Evolutionary conservation across 2,329 filamentous ascomycete genomes (phyloP).

Genomic region (Rutstroemia sydowiana): DNA sequence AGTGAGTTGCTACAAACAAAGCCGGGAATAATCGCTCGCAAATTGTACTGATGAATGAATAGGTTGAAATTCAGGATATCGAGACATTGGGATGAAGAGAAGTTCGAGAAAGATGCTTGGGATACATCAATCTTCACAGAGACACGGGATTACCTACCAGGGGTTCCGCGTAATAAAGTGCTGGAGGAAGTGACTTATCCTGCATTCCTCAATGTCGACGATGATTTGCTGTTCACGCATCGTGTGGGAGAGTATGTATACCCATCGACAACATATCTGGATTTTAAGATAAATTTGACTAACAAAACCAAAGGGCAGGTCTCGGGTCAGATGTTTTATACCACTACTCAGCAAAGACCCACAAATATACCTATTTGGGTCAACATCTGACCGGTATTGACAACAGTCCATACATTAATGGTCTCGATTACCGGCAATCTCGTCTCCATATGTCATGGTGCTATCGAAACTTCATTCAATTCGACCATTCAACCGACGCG

Average conservation of each 20-base stretch:
- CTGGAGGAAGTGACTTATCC: constrained; percentile 24
- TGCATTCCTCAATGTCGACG: constrained; percentile 21
- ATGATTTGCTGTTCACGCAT: constrained; percentile 22
- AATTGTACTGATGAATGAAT: neutral
- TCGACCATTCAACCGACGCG: constrained; percentile 12
- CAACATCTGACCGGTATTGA: constrained; percentile 20
- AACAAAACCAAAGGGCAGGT: constrained; percentile 17
- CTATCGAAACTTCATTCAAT: constrained; percentile 21
- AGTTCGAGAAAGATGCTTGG: constrained; percentile 9
- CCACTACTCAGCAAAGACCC: constrained; percentile 17
- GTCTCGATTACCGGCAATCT: constrained; percentile 17
- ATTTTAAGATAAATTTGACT: neutral
- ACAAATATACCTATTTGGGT: constrained; percentile 20
- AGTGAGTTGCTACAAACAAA: constrained; percentile 12
- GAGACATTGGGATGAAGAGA: neutral
- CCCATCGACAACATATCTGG: no score
- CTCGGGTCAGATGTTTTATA: constrained; percentile 22
- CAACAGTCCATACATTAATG: constrained; percentile 25
- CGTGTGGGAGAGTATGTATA: constrained; percentile 24
- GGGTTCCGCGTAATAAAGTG: constrained; percentile 12
- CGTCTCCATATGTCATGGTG: constrained; percentile 24
- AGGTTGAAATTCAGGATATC: constrained; percentile 21
- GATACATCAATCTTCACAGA: constrained; percentile 15
- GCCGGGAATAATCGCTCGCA: neutral
- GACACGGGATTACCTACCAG: constrained; percentile 18